A percentile compares a stretch with the other conserved stretches of the same genome.
phyloP scores from a whole-genome alignment of 305 asterid species.

The Solanum hybrid region DNA sequence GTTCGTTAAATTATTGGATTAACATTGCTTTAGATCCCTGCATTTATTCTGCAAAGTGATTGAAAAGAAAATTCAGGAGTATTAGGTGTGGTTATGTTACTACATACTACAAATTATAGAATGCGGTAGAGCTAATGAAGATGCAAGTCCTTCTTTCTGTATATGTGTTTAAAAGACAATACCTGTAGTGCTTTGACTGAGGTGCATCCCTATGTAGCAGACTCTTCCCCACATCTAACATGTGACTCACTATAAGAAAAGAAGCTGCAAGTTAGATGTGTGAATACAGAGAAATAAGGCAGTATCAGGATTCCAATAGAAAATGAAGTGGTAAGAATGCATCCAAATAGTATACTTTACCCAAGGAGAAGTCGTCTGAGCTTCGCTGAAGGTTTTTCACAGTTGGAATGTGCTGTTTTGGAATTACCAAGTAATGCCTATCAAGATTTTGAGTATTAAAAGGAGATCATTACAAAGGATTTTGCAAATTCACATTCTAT shows the following conservation, averaged over 20 bases:
- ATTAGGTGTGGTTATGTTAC: neutral
- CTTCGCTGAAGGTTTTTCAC: slow-evolving; percentile 47
- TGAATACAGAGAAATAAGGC: neutral
- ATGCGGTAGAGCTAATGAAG: neutral
- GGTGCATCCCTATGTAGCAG: slow-evolving; percentile 65
- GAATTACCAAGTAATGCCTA: slow-evolving; percentile 87
- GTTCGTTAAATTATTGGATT: neutral
- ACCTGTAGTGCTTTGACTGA: slow-evolving; percentile 49
- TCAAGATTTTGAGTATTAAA: neutral
- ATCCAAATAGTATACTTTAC: slow-evolving; percentile 14
- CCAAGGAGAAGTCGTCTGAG: slow-evolving; percentile 48
- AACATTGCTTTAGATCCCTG: neutral
- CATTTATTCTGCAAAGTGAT: neutral
- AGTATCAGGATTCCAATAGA: neutral
- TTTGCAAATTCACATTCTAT: neutral
- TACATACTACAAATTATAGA: neutral
- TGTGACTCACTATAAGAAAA: slow-evolving; percentile 47
- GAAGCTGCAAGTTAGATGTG: neutral
- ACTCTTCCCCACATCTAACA: slow-evolving; percentile 62
- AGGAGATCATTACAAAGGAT: neutral
- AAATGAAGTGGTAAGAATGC: neutral
- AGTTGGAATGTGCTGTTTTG: slow-evolving; percentile 65
- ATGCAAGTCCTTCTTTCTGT: neutral
- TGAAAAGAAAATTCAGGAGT: neutral
- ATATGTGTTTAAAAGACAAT: slow-evolving; percentile 3